phyloP scores from a whole-genome alignment of 805 yeast genomes.

The Vanderwaltozyma polyspora region DNA sequence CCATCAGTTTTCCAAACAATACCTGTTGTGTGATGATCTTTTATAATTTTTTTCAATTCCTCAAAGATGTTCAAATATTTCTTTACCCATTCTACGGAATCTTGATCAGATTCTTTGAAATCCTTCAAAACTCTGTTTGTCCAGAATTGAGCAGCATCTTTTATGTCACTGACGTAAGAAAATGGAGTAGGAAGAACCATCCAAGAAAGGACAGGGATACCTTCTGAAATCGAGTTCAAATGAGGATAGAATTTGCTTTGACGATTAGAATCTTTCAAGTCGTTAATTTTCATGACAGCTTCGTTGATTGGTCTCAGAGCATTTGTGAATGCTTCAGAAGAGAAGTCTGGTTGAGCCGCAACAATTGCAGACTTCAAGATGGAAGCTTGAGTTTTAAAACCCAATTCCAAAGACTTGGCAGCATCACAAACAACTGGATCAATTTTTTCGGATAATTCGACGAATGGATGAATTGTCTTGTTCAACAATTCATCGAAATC shows the following conservation, averaged over 20 bases:
- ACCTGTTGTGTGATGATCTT: constrained; percentile 76
- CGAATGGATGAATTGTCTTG: constrained; percentile 49
- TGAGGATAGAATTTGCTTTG: constrained; percentile 53
- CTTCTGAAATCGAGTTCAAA: constrained; percentile 78
- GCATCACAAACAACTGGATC: constrained; percentile 39
- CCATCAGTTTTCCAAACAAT: constrained; percentile 66
- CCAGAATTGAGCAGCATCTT: constrained; percentile 91
- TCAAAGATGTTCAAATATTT: constrained; percentile 52
- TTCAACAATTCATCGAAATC: constrained; percentile 47
- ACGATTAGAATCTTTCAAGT: constrained; percentile 66
- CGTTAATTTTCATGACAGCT: constrained; percentile 44
- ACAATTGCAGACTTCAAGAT: constrained; percentile 49
- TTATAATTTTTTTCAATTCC: constrained; percentile 59
- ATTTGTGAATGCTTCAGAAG: constrained; percentile 42
- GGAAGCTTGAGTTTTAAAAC: constrained; percentile 41
- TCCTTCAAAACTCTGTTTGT: constrained; percentile 83
- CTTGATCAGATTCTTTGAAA: constrained; percentile 56
- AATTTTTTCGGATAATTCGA: constrained; percentile 28
- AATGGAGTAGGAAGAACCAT: constrained; percentile 66
- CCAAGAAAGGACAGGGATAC: constrained; percentile 89
- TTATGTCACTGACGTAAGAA: constrained; percentile 65
- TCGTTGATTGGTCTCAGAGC: constrained; percentile 61
- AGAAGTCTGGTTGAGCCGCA: constrained; percentile 53
- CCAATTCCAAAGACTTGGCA: constrained; percentile 40
- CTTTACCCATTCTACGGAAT: constrained; percentile 75